phyloP scores from a whole-genome alignment of 352 stramenopile species.

The Pythium myriotylum region DNA sequence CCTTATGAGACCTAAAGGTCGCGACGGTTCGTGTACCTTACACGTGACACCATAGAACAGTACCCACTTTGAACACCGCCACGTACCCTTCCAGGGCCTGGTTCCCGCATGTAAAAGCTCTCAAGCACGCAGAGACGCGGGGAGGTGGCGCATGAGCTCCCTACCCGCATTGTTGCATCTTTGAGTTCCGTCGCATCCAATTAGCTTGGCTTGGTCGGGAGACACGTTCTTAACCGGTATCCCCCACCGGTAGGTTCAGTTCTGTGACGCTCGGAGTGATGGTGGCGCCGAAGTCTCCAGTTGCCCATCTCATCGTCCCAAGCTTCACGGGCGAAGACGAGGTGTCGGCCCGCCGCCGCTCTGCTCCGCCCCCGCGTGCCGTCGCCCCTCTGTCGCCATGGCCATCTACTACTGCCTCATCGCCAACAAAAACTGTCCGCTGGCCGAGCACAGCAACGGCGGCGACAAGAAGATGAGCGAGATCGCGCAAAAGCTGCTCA shows the following conservation, averaged over 20 bases:
- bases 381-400: constrained; percentile 29
- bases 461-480: constrained; percentile 88
- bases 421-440: constrained; percentile 76
- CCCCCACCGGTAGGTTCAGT: constrained; percentile 14
- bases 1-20: constrained; percentile 27
- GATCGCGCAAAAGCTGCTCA: constrained; percentile 84
- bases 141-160: no score
- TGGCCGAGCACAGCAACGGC: constrained; percentile 82
- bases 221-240: not conserved
- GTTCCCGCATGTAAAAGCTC: no score
- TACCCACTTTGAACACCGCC: no score
- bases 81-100: no score
- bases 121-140: no score
- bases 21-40: constrained; percentile 31
- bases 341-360: not conserved
- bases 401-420: constrained; percentile 89
- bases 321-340: not conserved
- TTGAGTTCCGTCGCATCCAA: not conserved
- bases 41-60: not conserved
- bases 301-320: constrained; percentile 9
- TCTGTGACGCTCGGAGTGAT: constrained; percentile 13
- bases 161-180: no score
- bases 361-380: not conserved
- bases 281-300: not conserved
- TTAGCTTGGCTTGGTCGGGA: constrained; percentile 4